Evolutionary conservation across 768 basidiomycete genomes (phyloP).

Genomic region (Scleroderma citrinum): DNA sequence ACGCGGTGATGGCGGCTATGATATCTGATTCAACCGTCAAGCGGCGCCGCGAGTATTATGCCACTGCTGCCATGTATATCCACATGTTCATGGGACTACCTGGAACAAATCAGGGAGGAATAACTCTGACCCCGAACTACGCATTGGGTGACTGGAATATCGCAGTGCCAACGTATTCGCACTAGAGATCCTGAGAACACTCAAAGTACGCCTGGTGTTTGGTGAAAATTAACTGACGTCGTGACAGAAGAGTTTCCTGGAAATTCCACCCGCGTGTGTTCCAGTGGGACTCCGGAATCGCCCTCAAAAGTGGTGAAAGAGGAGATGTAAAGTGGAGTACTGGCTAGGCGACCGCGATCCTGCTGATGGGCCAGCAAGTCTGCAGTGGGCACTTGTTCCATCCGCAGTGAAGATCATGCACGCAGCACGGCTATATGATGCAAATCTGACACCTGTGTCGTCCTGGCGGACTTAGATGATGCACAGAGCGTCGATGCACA

Average conservation of each 20-base stretch:
- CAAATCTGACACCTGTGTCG: slow-evolving; percentile 4
- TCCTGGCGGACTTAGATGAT: slow-evolving; percentile 4
- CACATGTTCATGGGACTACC: too few relatives aligned
- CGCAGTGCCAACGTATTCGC: neutral
- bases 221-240: slow-evolving; percentile 12
- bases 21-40: too few relatives aligned
- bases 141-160: too few relatives aligned
- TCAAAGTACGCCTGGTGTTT: slow-evolving; percentile 15
- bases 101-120: too few relatives aligned
- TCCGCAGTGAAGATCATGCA: slow-evolving; percentile 5
- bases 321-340: neutral
- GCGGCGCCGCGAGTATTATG: too few relatives aligned
- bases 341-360: neutral
- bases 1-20: too few relatives aligned
- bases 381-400: neutral
- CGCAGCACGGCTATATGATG: slow-evolving; percentile 1
- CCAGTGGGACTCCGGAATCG: slow-evolving; percentile 9
- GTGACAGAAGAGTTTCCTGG: slow-evolving; percentile 15
- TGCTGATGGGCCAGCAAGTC: slow-evolving; percentile 1
- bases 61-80: too few relatives aligned
- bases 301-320: neutral
- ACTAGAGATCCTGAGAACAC: too few relatives aligned
- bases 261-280: slow-evolving; percentile 12
- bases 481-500: slow-evolving; percentile 8
- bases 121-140: too few relatives aligned